A percentile compares a stretch with the other conserved stretches of the same genome.
phyloP scores from a whole-genome alignment of 768 basidiomycete species.

The Cystobasidiopsis lactophilus region DNA sequence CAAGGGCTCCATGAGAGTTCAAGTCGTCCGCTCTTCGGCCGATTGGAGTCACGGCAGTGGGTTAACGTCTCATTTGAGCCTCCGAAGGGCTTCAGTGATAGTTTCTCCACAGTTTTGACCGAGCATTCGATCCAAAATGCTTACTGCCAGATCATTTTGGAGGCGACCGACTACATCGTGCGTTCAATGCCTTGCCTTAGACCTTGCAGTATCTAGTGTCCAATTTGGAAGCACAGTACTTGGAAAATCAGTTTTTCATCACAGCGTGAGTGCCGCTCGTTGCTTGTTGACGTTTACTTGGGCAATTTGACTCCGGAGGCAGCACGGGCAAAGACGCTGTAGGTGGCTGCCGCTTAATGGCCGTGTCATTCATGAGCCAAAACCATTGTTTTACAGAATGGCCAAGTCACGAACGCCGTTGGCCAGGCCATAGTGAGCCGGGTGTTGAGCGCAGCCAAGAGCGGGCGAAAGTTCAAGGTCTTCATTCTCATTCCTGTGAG shows the following conservation, averaged over 20 bases:
- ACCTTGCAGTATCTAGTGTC: no score
- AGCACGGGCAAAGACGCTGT: background rate
- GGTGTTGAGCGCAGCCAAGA: constrained; percentile 53
- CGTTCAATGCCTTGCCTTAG: no score
- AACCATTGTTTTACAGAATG: constrained; percentile 23
- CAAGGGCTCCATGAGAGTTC: constrained; percentile 31
- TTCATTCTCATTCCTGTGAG: constrained; percentile 66
- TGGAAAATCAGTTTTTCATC: constrained; percentile 34
- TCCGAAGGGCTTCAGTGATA: no score
- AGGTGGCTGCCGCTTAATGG: background rate
- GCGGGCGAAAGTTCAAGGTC: constrained; percentile 56
- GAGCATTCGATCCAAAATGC: constrained; percentile 88
- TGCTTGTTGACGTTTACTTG: no score
- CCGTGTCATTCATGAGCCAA: no score
- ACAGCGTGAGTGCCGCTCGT: background rate
- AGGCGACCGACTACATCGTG: constrained; percentile 69
- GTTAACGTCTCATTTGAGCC: no score
- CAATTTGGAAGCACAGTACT: no score
- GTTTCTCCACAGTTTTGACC: constrained; percentile 28
- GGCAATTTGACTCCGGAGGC: no score
- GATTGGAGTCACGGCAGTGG: constrained; percentile 72
- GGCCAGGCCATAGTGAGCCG: constrained; percentile 62
- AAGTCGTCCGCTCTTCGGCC: constrained; percentile 61
- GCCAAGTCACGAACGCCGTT: constrained; percentile 58
- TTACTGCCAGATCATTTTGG: constrained; percentile 36